Base-by-base conservation (phyloP, 768 basidiomycete species). In the Mycena galericulata region DNA sequence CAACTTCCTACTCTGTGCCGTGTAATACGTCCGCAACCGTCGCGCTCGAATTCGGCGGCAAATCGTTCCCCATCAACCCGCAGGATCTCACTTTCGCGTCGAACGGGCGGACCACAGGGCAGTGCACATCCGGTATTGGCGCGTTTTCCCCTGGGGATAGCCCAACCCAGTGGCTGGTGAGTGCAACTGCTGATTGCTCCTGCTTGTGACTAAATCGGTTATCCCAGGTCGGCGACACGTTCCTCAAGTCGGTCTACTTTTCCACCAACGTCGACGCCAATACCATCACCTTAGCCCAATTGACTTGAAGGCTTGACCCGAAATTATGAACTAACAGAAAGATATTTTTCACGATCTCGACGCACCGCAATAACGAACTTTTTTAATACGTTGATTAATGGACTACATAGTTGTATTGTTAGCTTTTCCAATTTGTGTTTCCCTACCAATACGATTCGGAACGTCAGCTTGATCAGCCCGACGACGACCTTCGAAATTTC, bases 241-340 rank as follows among this genome's bases (percentile, higher is more conserved):
- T 84, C 72, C 70, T 84, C 65, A 84, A 83, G 70, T 79, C 81
- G 45, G 80, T 82, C 32, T 83, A 83, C 59, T 78, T 82, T 60
- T 79, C 79, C 62, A 81, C 79, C 46, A 75, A 84, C 64, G 78
- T 69, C n/a, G 76, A 67, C n/a, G 77, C 70, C 22, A 74, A 82
- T 53, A 73, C 75, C 53, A 77, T 84, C 26, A 77, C 78, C 9
- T 69, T 84, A 32, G 82, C 82, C 4, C 74, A 75, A 67, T 56
- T 58, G 7, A 32, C 65, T 22, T 67, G 46, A 63, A 11, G n/a
- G 17, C n/a, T 22, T 18, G 50, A 51, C 38, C 3, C 38, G 26
- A 6, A 51, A 10, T n/a, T 62, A 30, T 30, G 45, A 17, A 65
- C 36, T 41, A 2, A 50, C 17, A 7, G 36, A 54, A n/a, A 18